Conservation (phyloP, 1,284 basidiomycete species). For the Coniferiporia weirii region DNA sequence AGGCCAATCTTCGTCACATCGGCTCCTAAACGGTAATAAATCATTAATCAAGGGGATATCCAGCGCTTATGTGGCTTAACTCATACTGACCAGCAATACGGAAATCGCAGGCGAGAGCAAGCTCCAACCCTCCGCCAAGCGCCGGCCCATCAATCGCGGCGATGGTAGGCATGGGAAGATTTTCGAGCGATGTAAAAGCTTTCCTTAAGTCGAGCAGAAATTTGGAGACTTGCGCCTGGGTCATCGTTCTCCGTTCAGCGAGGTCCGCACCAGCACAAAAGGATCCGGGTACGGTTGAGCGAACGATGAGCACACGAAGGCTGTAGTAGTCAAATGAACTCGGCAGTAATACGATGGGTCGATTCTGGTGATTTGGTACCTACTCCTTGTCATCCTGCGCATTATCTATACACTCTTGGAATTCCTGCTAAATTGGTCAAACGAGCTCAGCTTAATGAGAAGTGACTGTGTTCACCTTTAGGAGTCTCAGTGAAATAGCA, state of each 20-base stretch:
- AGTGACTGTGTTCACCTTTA: slow-evolving; percentile 44
- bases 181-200: slow-evolving; percentile 71
- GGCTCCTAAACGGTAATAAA: slow-evolving; percentile 34
- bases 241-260: slow-evolving; percentile 80
- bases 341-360: slow-evolving; percentile 1
- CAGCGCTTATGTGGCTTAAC: neutral
- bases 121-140: slow-evolving; percentile 86
- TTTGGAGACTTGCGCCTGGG: slow-evolving; percentile 62
- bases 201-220: slow-evolving; percentile 78
- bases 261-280: slow-evolving; percentile 96
- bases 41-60: neutral
- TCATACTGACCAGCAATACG: slow-evolving; percentile 66
- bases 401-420: slow-evolving; percentile 64
- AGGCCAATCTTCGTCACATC: slow-evolving; percentile 75
- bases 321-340: slow-evolving; percentile 31
- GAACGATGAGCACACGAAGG: slow-evolving; percentile 73
- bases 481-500: slow-evolving; percentile 75
- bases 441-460: slow-evolving; percentile 2
- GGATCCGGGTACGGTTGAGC: slow-evolving; percentile 66
- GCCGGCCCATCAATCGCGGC: slow-evolving; percentile 92
- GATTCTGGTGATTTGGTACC: neutral
- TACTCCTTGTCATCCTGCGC: slow-evolving; percentile 66
- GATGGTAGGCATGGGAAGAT: slow-evolving; percentile 82
- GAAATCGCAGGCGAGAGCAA: slow-evolving; percentile 84
- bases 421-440: slow-evolving; percentile 45